phyloP scores from a whole-genome alignment of 768 basidiomycete species.

The Phylloporus sp. region DNA sequence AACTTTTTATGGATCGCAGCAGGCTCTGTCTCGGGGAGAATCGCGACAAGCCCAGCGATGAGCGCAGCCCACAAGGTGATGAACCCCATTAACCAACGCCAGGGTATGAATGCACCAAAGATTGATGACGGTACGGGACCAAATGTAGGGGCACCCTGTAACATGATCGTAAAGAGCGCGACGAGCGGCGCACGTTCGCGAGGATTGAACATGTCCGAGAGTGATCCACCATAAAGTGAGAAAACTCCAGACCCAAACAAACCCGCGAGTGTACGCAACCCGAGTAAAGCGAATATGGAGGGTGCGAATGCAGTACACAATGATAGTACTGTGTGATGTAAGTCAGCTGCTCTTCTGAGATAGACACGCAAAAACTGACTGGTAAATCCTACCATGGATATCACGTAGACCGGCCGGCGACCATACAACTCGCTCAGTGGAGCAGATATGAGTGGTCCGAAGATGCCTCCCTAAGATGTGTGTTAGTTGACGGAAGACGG shows the following conservation, averaged over 20 bases:
- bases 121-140: constrained; percentile 26
- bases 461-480: constrained; percentile 16
- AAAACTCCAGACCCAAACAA: constrained; percentile 25
- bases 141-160: constrained; percentile 29
- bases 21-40: constrained; percentile 28
- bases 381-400: constrained; percentile 20
- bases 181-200: constrained; percentile 27
- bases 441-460: constrained; percentile 25
- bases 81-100: constrained; percentile 27
- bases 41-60: constrained; percentile 8
- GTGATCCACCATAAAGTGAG: constrained; percentile 29
- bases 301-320: constrained; percentile 23
- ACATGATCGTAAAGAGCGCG: constrained; percentile 28
- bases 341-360: constrained; percentile 5
- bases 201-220: constrained; percentile 28
- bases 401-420: constrained; percentile 21
- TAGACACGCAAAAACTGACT: constrained; percentile 7
- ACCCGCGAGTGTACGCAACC: constrained; percentile 20
- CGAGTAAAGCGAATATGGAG: constrained; percentile 15
- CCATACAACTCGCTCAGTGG: constrained; percentile 26
- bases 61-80: constrained; percentile 23
- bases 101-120: constrained; percentile 18
- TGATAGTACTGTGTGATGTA: constrained; percentile 17
- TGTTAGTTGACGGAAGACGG: background rate
- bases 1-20: constrained; percentile 16